Evolutionary conservation across 208 protist genomes (phyloP).

Genomic region (Leishmania lainsoni): DNA sequence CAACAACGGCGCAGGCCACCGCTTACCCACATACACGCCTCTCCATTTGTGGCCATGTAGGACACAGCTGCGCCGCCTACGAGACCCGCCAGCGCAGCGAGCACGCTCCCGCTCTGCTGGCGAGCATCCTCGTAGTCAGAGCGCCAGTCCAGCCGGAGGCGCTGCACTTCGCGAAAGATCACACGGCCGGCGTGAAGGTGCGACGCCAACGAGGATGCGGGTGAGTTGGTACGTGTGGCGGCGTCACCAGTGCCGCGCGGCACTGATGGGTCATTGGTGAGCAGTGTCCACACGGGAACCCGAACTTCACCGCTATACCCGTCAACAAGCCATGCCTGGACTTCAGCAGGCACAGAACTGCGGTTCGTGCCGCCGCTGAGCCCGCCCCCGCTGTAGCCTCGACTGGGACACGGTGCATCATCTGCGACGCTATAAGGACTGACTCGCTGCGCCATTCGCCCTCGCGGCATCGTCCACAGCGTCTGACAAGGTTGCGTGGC

Average conservation of each 20-base stretch:
- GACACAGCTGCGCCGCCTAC: constrained; percentile 23
- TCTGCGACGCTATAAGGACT: background rate
- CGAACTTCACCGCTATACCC: background rate
- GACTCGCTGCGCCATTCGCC: background rate
- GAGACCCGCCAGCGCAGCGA: constrained; percentile 12
- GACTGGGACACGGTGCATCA: background rate
- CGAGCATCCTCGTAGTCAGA: background rate
- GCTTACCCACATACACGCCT: constrained; percentile 28
- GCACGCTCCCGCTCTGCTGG: background rate
- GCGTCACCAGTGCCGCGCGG: background rate
- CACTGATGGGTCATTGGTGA: background rate
- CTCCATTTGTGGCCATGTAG: constrained; percentile 2
- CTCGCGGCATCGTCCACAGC: constrained; percentile 4
- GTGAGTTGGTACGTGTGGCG: background rate
- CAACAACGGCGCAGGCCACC: constrained; percentile 21
- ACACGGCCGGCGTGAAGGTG: constrained; percentile 13
- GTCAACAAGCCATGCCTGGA: constrained; percentile 9
- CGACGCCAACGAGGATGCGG: background rate
- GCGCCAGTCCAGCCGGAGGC: constrained; percentile 27
- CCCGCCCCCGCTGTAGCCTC: background rate
- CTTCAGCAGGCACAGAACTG: background rate
- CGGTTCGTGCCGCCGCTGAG: background rate
- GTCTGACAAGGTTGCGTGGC: background rate
- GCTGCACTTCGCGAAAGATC: constrained; percentile 13
- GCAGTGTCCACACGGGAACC: constrained; percentile 11